These are phyloP conservation scores for Cladosporium halotolerans DNA, from an alignment of 2,329 filamentous ascomycete genomes.

Conservation along the genomic window DNA sequence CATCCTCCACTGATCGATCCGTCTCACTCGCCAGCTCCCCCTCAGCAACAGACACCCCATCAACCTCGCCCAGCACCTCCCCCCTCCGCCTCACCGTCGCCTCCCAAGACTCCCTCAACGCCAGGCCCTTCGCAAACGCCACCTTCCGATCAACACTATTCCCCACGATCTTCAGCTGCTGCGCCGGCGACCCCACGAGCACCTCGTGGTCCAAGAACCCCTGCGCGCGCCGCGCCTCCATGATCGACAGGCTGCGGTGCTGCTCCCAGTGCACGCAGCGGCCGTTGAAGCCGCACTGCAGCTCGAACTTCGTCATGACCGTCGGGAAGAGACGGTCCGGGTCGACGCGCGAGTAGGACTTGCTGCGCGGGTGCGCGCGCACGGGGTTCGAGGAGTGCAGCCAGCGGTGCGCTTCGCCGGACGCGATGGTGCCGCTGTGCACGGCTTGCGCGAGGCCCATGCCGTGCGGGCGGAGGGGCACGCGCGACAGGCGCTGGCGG, in stretches of 20 bases:
- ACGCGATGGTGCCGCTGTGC: slow-evolving; percentile 22
- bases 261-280: slow-evolving; percentile 60
- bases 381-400: slow-evolving; percentile 19
- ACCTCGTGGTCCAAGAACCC: slow-evolving; percentile 66
- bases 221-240: slow-evolving; percentile 64
- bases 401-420: slow-evolving; percentile 22
- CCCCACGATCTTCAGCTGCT: slow-evolving; percentile 63
- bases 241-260: slow-evolving; percentile 53
- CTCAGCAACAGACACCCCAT: background rate
- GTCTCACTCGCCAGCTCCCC: background rate
- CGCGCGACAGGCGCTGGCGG: slow-evolving; percentile 46
- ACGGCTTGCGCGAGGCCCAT: slow-evolving; percentile 25
- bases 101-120: slow-evolving; percentile 53
- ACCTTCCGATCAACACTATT: slow-evolving; percentile 70
- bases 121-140: slow-evolving; percentile 59
- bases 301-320: slow-evolving; percentile 50
- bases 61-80: background rate
- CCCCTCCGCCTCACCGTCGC: background rate
- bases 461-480: slow-evolving; percentile 51
- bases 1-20: background rate
- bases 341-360: slow-evolving; percentile 47
- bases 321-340: slow-evolving; percentile 54
- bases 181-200: slow-evolving; percentile 49
- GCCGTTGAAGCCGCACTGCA: slow-evolving; percentile 52
- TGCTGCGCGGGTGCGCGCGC: slow-evolving; percentile 14